Conservation (phyloP, 768 basidiomycete species). For the Russula olivacea region DNA sequence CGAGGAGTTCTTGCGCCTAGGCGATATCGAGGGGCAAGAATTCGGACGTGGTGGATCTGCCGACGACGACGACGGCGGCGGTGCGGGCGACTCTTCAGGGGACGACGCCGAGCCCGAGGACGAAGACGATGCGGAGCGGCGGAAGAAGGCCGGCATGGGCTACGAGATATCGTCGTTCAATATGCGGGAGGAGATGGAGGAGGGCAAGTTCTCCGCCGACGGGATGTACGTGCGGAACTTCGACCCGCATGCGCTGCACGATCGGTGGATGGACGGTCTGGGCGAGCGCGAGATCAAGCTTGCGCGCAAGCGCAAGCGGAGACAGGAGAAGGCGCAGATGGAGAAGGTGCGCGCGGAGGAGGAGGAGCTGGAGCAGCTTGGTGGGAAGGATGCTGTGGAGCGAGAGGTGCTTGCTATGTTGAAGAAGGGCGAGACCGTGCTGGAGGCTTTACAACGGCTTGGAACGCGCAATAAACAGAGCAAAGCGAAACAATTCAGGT, state of each 20-base stretch:
- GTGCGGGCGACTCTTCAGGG: conserved; percentile 16
- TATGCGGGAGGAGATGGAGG: conserved; percentile 98
- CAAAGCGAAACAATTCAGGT: conserved; percentile 28
- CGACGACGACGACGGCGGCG: conserved; percentile 26
- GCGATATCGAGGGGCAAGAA: conserved; percentile 97
- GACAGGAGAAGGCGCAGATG: conserved; percentile 65
- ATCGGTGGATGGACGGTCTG: conserved; percentile 92
- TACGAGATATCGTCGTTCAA: conserved; percentile 93
- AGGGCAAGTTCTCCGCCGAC: conserved; percentile 94
- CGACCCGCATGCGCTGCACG: conserved; percentile 89
- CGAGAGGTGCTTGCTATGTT: conserved; percentile 65
- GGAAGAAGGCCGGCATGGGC: conserved; percentile 85
- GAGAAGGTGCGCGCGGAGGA: conserved; percentile 70
- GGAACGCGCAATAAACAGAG: conserved; percentile 60
- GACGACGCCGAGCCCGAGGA: conserved; percentile 43
- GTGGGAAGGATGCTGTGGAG: conserved; percentile 59
- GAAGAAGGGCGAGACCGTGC: conserved; percentile 84
- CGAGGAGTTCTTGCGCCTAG: conserved; percentile 73
- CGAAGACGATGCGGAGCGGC: conserved; percentile 72
- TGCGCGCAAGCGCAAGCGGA: conserved; percentile 69
- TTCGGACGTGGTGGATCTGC: conserved; percentile 51
- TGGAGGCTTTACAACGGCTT: conserved; percentile 83
- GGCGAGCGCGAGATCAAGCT: conserved; percentile 81
- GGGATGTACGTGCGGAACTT: conserved; percentile 80
- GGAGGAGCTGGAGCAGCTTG: conserved; percentile 60